Evolutionary conservation across 192 early-diverging fungal species (phyloP), one percentile per base, ranked within the genome.

Genomic region (Gamsiella multidivaricata): DNA sequence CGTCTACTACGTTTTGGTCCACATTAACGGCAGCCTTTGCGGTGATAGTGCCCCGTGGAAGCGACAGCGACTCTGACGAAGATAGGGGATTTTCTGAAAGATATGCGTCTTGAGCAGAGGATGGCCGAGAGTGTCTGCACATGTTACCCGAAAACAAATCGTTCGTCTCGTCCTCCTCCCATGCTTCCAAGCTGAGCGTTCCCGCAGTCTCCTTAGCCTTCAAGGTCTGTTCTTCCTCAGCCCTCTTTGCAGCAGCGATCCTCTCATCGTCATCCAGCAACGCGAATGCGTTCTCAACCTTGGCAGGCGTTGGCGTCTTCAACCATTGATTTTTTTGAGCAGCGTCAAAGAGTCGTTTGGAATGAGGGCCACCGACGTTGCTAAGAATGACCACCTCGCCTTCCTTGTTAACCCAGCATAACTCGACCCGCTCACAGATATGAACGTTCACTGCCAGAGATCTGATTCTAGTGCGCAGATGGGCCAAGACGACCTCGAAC

Each of bases 321-420:
- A 57, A 8, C 46, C 61, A 22, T 2, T 62, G 52, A 18, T 32
- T 54, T 7, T 41, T 41, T 3, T 41, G 49, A 25, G 37, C 34
- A 1, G 52, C 52, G 53, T 23, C 62, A 31, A 76, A 68, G 46
- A 68, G 61, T n/a, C 45, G 50, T 28, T 61, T 61, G 8, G 73
- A 9, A 43, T 76, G 73, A 26, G 50, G 33, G n/a, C 59, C 51
- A n/a, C 17, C n/a, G 20, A 52, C 59, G 14, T 62, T 25, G 42
- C 60, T 68, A 5, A 64, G 75, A 70, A 81, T 83, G 7, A 79
- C 69, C 1, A 88, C 68, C 23, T 85, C 71, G 25, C 70, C 83
- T 20, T 85, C 75, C 18, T 80, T 68, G 52, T 86, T 86, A 9
- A 88, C 65, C 87, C 87, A 88, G 65, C 87, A 88, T 15, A 84